Evolutionary conservation across 768 basidiomycete genomes (phyloP).

Genomic region (Boletus sp.): DNA sequence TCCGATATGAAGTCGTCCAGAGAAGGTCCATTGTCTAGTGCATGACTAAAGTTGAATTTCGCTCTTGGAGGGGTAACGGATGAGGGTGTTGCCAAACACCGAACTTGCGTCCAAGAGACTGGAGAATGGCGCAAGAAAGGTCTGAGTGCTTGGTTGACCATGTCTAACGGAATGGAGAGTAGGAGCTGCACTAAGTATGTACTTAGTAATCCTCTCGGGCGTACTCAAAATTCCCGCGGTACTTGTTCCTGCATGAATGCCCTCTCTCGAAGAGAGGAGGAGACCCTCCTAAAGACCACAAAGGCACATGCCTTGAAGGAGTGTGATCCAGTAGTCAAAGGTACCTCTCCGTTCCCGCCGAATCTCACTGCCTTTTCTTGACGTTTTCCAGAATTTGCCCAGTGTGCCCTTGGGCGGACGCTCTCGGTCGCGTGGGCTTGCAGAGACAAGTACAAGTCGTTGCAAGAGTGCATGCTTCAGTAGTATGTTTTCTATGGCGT

Average conservation of each 20-base stretch:
- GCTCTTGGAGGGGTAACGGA: constrained; percentile 21
- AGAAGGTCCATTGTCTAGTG: constrained; percentile 64
- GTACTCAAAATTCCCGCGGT: constrained; percentile 4
- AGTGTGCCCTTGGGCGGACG: constrained; percentile 78
- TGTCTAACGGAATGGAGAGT: not conserved
- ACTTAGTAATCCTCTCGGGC: constrained; percentile 9
- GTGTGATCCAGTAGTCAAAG: constrained; percentile 75
- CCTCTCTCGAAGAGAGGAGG: constrained; percentile 85
- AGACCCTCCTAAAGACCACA: constrained; percentile 77
- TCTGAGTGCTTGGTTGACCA: constrained; percentile 13
- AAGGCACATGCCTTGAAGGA: constrained; percentile 77
- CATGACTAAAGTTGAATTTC: constrained; percentile 48
- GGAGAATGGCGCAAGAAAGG: constrained; percentile 12
- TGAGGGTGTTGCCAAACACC: constrained; percentile 50
- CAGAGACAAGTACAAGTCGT: constrained; percentile 58
- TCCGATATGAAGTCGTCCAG: constrained; percentile 82
- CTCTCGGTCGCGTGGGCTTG: constrained; percentile 88
- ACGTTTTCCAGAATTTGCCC: constrained; percentile 64
- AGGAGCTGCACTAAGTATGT: too few species aligned
- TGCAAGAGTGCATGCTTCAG: constrained; percentile 78
- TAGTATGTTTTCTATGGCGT: constrained; percentile 51
- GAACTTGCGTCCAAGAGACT: constrained; percentile 26
- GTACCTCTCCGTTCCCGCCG: constrained; percentile 26
- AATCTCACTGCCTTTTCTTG: not conserved
- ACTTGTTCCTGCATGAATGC: constrained; percentile 60